These are phyloP conservation scores for Claviceps cyperi DNA, from an alignment of 2,329 filamentous ascomycete species.

Conservation along the genomic window DNA sequence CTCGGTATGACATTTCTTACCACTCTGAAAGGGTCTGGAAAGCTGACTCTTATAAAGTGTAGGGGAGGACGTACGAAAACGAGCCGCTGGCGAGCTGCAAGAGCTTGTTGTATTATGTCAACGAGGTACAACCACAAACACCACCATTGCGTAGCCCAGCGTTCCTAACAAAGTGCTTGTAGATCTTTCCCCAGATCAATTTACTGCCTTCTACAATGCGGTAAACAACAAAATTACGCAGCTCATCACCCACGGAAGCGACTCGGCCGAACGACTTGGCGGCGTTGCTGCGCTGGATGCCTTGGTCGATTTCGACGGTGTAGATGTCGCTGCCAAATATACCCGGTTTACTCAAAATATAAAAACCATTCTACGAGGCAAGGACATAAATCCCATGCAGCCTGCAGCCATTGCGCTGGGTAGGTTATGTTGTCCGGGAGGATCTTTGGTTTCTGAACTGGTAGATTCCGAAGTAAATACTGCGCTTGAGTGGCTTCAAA, in stretches of 20 bases:
- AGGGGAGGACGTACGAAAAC: constrained; percentile 35
- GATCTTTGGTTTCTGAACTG: constrained; percentile 84
- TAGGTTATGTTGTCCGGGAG: constrained; percentile 80
- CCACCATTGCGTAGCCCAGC: neutral
- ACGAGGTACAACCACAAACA: constrained; percentile 27
- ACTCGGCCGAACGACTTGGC: constrained; percentile 77
- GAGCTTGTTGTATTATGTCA: constrained; percentile 41
- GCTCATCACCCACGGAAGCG: constrained; percentile 71
- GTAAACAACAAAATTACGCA: constrained; percentile 43
- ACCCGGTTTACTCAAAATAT: constrained; percentile 88
- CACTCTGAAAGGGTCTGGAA: constrained; percentile 4
- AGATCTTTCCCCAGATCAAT: constrained; percentile 72
- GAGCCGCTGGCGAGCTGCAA: constrained; percentile 37
- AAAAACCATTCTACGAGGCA: constrained; percentile 74
- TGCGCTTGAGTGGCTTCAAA: constrained; percentile 91
- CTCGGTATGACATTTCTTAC: constrained; percentile 28
- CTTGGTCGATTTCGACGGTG: constrained; percentile 90
- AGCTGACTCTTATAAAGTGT: constrained; percentile 12
- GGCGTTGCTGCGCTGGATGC: constrained; percentile 85
- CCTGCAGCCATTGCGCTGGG: constrained; percentile 80
- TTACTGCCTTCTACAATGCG: constrained; percentile 42
- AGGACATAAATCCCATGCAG: constrained; percentile 82
- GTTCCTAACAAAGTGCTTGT: constrained; percentile 1
- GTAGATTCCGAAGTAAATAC: constrained; percentile 96
- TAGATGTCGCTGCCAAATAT: constrained; percentile 85